Base-by-base conservation (phyloP, 306 rosid genomes). In the Sphenostylis stenocarpa region DNA sequence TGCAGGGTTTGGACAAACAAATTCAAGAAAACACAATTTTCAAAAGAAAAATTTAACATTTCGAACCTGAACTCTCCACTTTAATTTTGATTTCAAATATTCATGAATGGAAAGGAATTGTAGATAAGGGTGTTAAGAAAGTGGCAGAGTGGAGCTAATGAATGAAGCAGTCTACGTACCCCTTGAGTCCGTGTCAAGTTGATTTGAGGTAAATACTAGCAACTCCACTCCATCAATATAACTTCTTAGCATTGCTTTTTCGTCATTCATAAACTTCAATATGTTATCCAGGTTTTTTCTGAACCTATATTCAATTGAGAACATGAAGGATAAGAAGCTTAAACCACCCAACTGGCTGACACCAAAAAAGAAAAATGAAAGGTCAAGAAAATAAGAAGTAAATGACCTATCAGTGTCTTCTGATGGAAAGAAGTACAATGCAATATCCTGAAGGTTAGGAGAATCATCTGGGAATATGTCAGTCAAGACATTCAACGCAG, bases 391-490 rank as follows among this genome's bases (percentile, higher is more conserved):
- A 72, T 77, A 51, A 1, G 11, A 44, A 43, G 5, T 4, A 47
- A 48, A 51, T 2, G 29, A 93, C 98, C 96, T 86, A 65, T 84
- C 78, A 73, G 41, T 26, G 20, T 70, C 69, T 43, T 74, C 73
- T 52, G 81, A 75, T 67, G 90, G 94, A 75, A 83, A 87, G 80
- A 94, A 87, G 81, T 89, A 94, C 69, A 94, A 51, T 4, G 91
- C 95, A 31, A 94, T 73, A 31, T 94, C 96, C 47, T 68, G 69
- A 73, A 90, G 91, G 70, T 49, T 75, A n/a, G 90, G 93, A 78
- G 79, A 38, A 38, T 80, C 73, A 26, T 77, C 56, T 13, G 19
- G 78, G 77, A 87, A 91, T 20, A 85, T 70, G 47, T 87, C 89
- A 57, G 57, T 80, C 85, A 84, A 79, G 65, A 79, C 23, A 66